These are phyloP conservation scores for Fusarium camptoceras DNA, from an alignment of 2,329 filamentous ascomycete species.

Conservation along the genomic window DNA sequence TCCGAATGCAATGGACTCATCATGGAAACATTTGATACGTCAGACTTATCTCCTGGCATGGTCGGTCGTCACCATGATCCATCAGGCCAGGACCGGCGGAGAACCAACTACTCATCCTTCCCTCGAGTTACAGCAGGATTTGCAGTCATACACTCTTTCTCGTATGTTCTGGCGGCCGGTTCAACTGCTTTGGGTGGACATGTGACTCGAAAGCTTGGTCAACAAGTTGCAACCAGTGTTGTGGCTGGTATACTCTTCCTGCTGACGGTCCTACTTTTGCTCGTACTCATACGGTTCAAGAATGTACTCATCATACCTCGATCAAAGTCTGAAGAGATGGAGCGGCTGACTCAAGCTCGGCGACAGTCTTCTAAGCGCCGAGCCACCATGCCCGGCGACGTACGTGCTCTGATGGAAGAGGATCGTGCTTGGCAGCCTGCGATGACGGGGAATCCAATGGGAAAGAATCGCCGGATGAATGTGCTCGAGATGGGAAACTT, in stretches of 20 bases:
- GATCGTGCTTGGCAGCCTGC: constrained; percentile 75
- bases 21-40: constrained; percentile 87
- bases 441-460: constrained; percentile 77
- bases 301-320: constrained; percentile 76
- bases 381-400: constrained; percentile 55
- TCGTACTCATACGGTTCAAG: constrained; percentile 73
- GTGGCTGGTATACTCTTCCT: constrained; percentile 74
- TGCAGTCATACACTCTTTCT: constrained; percentile 75
- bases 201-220: constrained; percentile 73
- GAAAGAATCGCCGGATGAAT: constrained; percentile 76
- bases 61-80: constrained; percentile 65
- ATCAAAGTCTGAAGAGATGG: constrained; percentile 67
- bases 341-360: constrained; percentile 62
- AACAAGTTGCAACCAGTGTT: constrained; percentile 75
- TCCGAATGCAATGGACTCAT: constrained; percentile 81
- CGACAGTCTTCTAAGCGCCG: constrained; percentile 60
- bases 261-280: constrained; percentile 72
- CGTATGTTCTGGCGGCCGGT: constrained; percentile 75
- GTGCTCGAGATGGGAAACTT: constrained; percentile 75
- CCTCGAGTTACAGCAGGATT: constrained; percentile 79
- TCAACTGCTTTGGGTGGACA: constrained; percentile 76
- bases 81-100: constrained; percentile 55
- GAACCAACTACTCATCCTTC: constrained; percentile 80
- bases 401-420: constrained; percentile 58
- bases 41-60: constrained; percentile 79